Conservation (phyloP, 805 yeast species). For the Millerozyma acaciae region DNA sequence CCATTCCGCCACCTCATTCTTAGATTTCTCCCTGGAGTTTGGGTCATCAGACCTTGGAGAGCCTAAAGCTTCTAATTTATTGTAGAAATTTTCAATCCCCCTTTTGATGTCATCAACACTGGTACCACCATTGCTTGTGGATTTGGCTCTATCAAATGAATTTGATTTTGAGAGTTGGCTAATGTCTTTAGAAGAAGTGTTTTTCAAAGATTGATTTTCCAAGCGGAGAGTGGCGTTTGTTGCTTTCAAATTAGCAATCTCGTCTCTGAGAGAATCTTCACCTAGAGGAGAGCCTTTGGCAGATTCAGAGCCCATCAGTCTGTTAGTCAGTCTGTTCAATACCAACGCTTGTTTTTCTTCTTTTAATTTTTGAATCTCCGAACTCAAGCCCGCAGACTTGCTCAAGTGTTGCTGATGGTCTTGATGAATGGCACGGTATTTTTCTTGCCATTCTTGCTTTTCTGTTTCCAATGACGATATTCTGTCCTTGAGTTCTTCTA, state of each 20-base stretch:
- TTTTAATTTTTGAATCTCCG: conserved; percentile 17
- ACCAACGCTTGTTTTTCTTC: conserved; percentile 10
- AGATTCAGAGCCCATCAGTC: background rate
- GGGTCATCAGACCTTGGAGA: conserved; percentile 10
- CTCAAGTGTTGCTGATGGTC: conserved; percentile 18
- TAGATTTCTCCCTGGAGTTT: conserved; percentile 1
- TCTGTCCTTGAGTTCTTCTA: conserved; percentile 35
- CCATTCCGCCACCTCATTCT: conserved; percentile 41
- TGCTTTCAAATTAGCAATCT: conserved; percentile 27
- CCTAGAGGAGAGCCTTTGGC: conserved; percentile 1
- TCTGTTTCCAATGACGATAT: conserved; percentile 29
- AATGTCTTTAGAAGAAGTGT: conserved; percentile 11
- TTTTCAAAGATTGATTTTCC: conserved; percentile 37
- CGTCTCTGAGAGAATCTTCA: conserved; percentile 7
- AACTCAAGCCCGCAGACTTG: conserved; percentile 18
- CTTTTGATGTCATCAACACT: conserved; percentile 4
- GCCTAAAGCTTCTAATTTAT: conserved; percentile 26
- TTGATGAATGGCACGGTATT: conserved; percentile 17
- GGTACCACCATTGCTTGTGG: background rate
- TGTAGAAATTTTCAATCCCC: conserved; percentile 18
- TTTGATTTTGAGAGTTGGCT: background rate
- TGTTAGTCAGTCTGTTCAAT: too few species aligned
- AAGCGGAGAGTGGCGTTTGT: conserved; percentile 31
- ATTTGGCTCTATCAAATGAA: background rate
- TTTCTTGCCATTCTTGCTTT: conserved; percentile 12